These are phyloP conservation scores for Davidsoniella virescens DNA, from an alignment of 2,329 filamentous ascomycete genomes.

Conservation along the genomic window DNA sequence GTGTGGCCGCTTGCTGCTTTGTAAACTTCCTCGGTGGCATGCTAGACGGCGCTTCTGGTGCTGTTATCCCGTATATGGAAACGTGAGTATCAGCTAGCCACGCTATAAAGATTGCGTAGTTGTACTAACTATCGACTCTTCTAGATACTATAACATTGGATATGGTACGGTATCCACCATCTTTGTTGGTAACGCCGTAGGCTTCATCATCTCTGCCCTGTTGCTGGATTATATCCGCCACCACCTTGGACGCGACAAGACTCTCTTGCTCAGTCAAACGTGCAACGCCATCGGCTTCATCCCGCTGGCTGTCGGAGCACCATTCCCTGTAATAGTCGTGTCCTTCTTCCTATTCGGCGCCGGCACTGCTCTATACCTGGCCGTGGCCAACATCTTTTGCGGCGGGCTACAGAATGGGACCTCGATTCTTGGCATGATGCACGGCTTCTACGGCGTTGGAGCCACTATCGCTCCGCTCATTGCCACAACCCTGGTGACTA, in stretches of 20 bases:
- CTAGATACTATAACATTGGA: conserved; percentile 51
- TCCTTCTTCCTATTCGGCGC: conserved; percentile 54
- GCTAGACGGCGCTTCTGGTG: conserved; percentile 60
- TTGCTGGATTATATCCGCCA: conserved; percentile 47
- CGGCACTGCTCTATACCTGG: conserved; percentile 38
- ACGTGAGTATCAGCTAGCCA: conserved; percentile 22
- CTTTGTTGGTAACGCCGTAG: conserved; percentile 61
- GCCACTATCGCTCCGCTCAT: conserved; percentile 54
- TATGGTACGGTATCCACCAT: conserved; percentile 69
- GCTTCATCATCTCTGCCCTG: conserved; percentile 59
- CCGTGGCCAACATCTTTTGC: conserved; percentile 43
- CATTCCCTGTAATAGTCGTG: conserved; percentile 50
- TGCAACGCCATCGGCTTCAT: conserved; percentile 46
- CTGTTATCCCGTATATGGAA: conserved; percentile 69
- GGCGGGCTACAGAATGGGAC: conserved; percentile 37
- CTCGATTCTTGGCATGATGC: conserved; percentile 41
- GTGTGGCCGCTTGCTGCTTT: conserved; percentile 47
- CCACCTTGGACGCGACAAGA: conserved; percentile 47
- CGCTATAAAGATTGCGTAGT: no score
- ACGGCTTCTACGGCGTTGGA: conserved; percentile 52
- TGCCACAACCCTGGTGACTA: conserved; percentile 53
- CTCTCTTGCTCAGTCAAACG: conserved; percentile 41
- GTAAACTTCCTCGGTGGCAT: conserved; percentile 54
- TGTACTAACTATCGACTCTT: not conserved
- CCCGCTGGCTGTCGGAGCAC: conserved; percentile 49